Conservation (phyloP, 2,329 filamentous ascomycete species). For the Clonostachys sp. region DNA sequence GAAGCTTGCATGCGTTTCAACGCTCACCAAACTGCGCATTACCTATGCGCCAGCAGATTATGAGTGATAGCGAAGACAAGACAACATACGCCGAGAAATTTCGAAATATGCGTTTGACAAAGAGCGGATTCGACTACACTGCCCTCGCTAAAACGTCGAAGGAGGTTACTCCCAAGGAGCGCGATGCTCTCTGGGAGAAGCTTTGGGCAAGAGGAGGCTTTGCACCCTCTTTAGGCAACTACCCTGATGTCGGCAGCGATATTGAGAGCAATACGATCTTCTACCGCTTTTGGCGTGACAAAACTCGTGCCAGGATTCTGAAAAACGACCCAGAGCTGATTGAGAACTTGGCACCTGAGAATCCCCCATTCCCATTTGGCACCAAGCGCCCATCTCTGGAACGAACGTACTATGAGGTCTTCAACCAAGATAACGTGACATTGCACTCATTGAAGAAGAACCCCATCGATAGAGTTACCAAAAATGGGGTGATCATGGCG, state of each 20-base stretch:
- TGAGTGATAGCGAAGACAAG: slow-evolving; percentile 16
- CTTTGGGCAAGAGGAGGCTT: too few relatives aligned
- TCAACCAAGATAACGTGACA: slow-evolving; percentile 38
- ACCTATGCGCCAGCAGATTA: slow-evolving; percentile 45
- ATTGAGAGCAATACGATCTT: too few relatives aligned
- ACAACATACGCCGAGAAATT: slow-evolving; percentile 3
- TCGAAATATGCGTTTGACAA: slow-evolving; percentile 14
- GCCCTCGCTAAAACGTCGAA: not conserved
- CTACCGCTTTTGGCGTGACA: too few relatives aligned
- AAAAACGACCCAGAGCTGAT: too few relatives aligned
- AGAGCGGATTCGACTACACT: not conserved
- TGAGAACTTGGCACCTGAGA: too few relatives aligned
- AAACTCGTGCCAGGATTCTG: too few relatives aligned
- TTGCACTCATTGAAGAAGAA: slow-evolving; percentile 38
- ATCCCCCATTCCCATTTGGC: too few relatives aligned
- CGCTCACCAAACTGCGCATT: slow-evolving; percentile 45
- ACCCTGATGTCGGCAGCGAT: too few relatives aligned
- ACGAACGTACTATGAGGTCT: slow-evolving; percentile 38
- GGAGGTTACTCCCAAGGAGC: too few relatives aligned
- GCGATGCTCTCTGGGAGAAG: too few relatives aligned
- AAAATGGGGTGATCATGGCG: slow-evolving; percentile 24
- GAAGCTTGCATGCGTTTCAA: not conserved
- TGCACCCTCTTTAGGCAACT: too few relatives aligned
- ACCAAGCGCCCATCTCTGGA: too few relatives aligned
- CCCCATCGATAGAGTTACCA: slow-evolving; percentile 29